Evolutionary conservation across 2,329 filamentous ascomycete genomes (phyloP).

Genomic region (Paracoccidioides lutzii): DNA sequence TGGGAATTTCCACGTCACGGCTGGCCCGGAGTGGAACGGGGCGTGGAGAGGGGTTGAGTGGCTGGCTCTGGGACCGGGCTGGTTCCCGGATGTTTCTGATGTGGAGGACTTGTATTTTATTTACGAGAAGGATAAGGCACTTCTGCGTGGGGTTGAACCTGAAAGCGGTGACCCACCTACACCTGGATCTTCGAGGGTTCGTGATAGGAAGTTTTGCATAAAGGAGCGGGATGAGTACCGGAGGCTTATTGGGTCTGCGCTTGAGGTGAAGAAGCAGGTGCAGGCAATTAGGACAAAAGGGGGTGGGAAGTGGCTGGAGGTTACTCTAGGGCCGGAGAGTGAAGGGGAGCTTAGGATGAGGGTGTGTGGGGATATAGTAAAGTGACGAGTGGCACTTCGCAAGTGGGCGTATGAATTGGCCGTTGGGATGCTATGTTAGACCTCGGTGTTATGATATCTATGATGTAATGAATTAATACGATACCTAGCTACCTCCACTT

Average conservation of each 20-base stretch:
- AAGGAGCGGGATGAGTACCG: slow-evolving; percentile 23
- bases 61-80: slow-evolving; percentile 31
- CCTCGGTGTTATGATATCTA: not conserved
- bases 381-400: not conserved
- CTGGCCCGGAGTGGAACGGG: slow-evolving; percentile 34
- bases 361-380: slow-evolving; percentile 5
- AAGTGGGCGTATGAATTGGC: no score
- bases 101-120: not conserved
- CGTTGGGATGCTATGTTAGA: not conserved
- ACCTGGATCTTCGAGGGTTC: not conserved
- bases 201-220: not conserved
- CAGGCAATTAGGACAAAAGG: slow-evolving; percentile 19
- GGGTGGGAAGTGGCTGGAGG: slow-evolving; percentile 30
- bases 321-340: slow-evolving; percentile 20
- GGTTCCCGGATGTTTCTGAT: slow-evolving; percentile 17
- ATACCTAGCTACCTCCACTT: not conserved
- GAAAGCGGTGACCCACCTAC: not conserved
- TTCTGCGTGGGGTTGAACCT: not conserved
- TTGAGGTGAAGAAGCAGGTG: slow-evolving; percentile 21
- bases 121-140: not conserved
- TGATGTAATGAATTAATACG: not conserved
- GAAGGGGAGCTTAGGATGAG: slow-evolving; percentile 8
- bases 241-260: slow-evolving; percentile 17
- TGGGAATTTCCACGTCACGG: slow-evolving; percentile 12
- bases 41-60: slow-evolving; percentile 34